These are phyloP conservation scores for Naematelia aurantialba DNA, from an alignment of 768 basidiomycete species.

Conservation along the genomic window DNA sequence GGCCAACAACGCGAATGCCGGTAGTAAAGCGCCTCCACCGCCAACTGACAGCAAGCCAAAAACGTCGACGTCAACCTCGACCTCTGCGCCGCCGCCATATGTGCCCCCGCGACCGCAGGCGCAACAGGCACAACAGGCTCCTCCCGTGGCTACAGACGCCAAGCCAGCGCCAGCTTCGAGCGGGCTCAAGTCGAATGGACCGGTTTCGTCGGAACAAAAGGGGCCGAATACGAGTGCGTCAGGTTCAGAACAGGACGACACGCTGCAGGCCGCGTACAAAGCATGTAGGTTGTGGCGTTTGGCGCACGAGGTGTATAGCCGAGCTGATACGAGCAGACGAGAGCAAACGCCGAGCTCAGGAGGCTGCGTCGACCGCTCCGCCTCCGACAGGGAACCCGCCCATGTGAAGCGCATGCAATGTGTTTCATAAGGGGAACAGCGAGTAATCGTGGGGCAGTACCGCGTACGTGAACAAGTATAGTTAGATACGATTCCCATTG, in stretches of 20 bases:
- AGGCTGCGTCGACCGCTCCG: neutral
- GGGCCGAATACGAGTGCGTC: neutral
- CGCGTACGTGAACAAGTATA: too few species aligned
- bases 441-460: too few species aligned
- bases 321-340: slow-evolving; percentile 6
- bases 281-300: slow-evolving; percentile 23
- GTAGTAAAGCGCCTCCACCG: neutral
- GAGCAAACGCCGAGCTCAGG: slow-evolving; percentile 5
- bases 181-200: neutral
- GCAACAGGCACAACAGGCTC: slow-evolving; percentile 7
- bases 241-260: slow-evolving; percentile 20
- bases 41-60: neutral
- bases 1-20: slow-evolving; percentile 10
- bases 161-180: neutral
- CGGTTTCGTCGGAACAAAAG: neutral
- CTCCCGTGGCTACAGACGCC: slow-evolving; percentile 2
- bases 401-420: neutral
- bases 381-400: neutral
- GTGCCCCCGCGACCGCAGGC: slow-evolving; percentile 5
- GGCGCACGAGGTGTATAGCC: neutral
- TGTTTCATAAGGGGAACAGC: too few species aligned
- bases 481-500: too few species aligned
- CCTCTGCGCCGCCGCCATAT: neutral
- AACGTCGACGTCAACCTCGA: neutral
- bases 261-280: slow-evolving; percentile 23